phyloP scores from a whole-genome alignment of 2,329 filamentous ascomycete genomes.

The Chaetomium sp. region DNA sequence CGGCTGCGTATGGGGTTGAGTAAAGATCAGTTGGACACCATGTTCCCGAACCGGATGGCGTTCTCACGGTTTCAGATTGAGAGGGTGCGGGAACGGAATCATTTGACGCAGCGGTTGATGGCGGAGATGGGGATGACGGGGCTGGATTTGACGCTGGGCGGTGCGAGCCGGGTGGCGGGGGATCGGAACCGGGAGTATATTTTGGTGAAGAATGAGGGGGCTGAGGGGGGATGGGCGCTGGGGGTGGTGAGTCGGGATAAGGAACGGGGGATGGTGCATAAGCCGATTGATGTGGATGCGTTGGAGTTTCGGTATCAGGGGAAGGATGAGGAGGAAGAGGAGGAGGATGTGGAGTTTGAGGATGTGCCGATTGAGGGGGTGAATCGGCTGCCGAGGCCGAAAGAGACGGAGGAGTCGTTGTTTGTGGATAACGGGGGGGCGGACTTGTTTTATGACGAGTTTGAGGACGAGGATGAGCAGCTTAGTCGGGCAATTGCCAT shows the following conservation, averaged over 20 bases:
- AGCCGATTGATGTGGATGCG: conserved; percentile 86
- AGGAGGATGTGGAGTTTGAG: conserved; percentile 78
- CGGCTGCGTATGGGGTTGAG: conserved; percentile 90
- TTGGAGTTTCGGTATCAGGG: conserved; percentile 51
- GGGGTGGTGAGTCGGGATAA: conserved; percentile 87
- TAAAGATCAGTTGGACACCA: conserved; percentile 89
- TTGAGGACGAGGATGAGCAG: conserved; percentile 49
- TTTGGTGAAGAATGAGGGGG: conserved; percentile 88
- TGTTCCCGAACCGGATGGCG: conserved; percentile 97
- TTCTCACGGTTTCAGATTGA: conserved; percentile 97
- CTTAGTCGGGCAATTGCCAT: conserved; percentile 76
- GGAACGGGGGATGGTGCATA: conserved; percentile 69
- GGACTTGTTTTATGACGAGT: conserved; percentile 31
- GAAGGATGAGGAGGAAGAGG: conserved; percentile 53
- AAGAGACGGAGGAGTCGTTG: conserved; percentile 46
- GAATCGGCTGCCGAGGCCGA: conserved; percentile 67
- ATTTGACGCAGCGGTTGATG: conserved; percentile 92
- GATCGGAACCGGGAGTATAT: conserved; percentile 93
- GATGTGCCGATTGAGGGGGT: conserved; percentile 88
- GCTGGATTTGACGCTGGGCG: conserved; percentile 60
- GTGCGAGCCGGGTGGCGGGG: conserved; percentile 62
- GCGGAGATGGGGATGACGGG: conserved; percentile 84
- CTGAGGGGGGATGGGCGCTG: conserved; percentile 91
- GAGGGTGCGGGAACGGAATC: conserved; percentile 83
- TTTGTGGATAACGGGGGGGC: conserved; percentile 41